phyloP scores from a whole-genome alignment of 331 rosid genomes.

The Malus hybrid region DNA sequence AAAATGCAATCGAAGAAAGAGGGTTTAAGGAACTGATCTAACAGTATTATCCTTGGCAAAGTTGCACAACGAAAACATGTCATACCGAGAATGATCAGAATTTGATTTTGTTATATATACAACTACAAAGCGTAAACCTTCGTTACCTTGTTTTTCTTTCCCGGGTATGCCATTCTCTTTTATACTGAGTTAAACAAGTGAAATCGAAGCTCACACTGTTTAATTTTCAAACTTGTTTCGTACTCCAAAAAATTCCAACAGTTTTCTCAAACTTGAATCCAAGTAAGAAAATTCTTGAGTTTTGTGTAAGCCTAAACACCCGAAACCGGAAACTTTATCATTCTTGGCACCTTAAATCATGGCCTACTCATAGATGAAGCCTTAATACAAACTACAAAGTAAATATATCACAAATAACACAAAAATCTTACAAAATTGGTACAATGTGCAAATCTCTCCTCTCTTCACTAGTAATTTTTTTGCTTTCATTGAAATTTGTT shows the following conservation, averaged over 20 bases:
- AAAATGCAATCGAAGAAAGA: background rate
- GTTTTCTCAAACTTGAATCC: background rate
- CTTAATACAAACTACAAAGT: background rate
- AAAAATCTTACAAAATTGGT: background rate
- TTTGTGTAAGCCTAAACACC: background rate
- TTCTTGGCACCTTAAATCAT: background rate
- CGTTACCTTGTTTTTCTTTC: background rate
- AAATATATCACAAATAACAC: background rate
- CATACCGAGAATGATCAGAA: too few relatives aligned
- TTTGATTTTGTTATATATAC: background rate
- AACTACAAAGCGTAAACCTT: background rate
- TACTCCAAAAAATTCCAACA: background rate
- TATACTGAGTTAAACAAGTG: background rate
- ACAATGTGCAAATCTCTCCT: background rate
- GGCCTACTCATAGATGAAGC: background rate
- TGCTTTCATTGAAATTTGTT: background rate
- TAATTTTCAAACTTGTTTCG: background rate
- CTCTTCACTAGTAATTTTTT: background rate
- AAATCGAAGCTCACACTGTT: background rate
- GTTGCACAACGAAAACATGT: background rate
- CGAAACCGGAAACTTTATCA: background rate
- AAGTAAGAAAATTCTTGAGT: background rate
- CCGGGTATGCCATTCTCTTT: background rate
- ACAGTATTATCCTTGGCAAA: background rate
- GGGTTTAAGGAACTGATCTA: background rate